phyloP scores from a whole-genome alignment of 2,329 filamentous ascomycete genomes.

The Corynespora cassiicola region DNA sequence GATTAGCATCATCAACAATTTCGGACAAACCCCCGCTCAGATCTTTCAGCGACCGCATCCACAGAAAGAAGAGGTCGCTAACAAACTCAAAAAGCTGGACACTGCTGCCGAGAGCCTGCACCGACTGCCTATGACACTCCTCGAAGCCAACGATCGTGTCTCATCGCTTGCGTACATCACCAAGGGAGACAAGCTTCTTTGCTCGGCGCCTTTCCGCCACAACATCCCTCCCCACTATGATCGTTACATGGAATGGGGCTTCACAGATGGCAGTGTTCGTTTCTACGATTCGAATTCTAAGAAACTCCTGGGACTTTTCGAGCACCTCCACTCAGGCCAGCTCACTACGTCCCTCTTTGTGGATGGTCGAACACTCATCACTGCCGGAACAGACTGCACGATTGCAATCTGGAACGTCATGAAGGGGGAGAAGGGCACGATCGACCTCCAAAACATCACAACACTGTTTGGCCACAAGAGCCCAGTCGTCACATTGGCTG shows the following conservation, averaged over 20 bases:
- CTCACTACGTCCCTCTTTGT: conserved; percentile 84
- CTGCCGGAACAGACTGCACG: conserved; percentile 90
- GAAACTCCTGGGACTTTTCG: conserved; percentile 85
- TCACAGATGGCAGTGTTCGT: conserved; percentile 87
- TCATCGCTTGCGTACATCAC: conserved; percentile 78
- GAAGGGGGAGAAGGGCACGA: conserved; percentile 63
- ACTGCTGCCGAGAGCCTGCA: conserved; percentile 77
- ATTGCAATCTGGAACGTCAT: conserved; percentile 83
- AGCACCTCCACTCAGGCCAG: conserved; percentile 92
- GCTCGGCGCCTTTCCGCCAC: conserved; percentile 81
- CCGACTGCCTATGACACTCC: conserved; percentile 77
- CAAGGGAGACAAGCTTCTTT: conserved; percentile 83
- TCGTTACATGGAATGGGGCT: conserved; percentile 95
- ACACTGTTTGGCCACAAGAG: conserved; percentile 91
- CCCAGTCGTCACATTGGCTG: conserved; percentile 80
- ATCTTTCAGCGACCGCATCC: conserved; percentile 86
- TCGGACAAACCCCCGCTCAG: conserved; percentile 96
- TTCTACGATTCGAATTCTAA: conserved; percentile 87
- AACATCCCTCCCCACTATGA: conserved; percentile 88
- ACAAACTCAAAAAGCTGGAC: conserved; percentile 75
- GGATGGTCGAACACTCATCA: conserved; percentile 89
- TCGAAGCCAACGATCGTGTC: conserved; percentile 79
- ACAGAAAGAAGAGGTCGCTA: conserved; percentile 71
- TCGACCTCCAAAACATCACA: conserved; percentile 79
- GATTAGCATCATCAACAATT: conserved; percentile 97